Evolutionary conservation across 192 early-diverging fungal genomes (phyloP), one percentile per base, ranked within the genome.

Genomic region (Coemansia biformis): DNA sequence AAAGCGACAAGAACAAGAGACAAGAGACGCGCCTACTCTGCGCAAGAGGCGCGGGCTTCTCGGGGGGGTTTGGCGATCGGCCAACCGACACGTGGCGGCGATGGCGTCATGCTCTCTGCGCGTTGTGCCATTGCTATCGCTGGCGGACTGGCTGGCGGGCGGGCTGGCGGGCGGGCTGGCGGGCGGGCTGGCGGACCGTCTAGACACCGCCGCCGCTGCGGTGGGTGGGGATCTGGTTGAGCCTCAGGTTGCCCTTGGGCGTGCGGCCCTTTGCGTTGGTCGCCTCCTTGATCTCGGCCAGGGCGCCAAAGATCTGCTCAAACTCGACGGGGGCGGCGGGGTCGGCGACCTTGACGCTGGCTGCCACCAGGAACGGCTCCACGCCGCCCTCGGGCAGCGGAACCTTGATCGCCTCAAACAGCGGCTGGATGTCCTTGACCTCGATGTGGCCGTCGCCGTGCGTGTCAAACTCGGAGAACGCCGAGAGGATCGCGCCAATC

Each of bases 161-260:
- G 24, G 24, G 2, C 24, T 26, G 2, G 24, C 24, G 24, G 2
- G 24, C 24, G 24, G 24, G 6, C 24, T 26, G 2, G 3, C 24
- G 24, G 2, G 24, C 24, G 24, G 24, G 2, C 24, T 26, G 2
- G 24, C 24, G 24, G 2, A 6, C 24, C 3, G 24, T 6, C 24
- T 59, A 78, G 33, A 78, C 66, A 19, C 76, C 57, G 29, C 76
- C 76, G 38, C 76, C 76, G 47, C 76, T 75, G 41, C 76, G 71
- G 28, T 66, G 54, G 3, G 63, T 70, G 15, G 76, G 71, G 48
- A 78, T 78, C 51, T 66, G 66, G 41, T 71, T 75, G 26, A 70
- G 57, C 18, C 50, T 61, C 32, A 59, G 51, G 28, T 71, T 52
- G 38, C 44, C 43, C 5, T 26, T 45, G 22, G 57, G 60, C 24